phyloP scores from a whole-genome alignment of 176 grass and related monocot genomes.

The Zea luxurians region DNA sequence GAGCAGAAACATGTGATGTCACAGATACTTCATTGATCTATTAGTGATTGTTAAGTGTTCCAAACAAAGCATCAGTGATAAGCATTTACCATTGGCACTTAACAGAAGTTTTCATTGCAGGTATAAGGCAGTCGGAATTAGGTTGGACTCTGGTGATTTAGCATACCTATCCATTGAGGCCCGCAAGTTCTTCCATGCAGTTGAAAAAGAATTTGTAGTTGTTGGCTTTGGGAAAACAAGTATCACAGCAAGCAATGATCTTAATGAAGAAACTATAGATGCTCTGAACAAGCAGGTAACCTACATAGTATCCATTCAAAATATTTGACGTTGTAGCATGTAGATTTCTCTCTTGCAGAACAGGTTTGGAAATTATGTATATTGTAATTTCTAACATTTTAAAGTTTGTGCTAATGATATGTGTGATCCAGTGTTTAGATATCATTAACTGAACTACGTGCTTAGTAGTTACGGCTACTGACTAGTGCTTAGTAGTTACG shows the following conservation, averaged over 20 bases:
- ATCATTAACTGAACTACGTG: not conserved
- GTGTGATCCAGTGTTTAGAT: not conserved
- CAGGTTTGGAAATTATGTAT: not conserved
- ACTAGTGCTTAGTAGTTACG: not conserved
- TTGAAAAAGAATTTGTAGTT: constrained; percentile 82
- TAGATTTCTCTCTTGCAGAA: constrained; percentile 7
- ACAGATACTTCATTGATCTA: not conserved
- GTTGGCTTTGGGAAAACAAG: constrained; percentile 65
- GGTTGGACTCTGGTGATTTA: constrained; percentile 95
- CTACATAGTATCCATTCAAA: not conserved
- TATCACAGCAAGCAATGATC: constrained; percentile 93
- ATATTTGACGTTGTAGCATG: not conserved
- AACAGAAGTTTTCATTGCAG: constrained; percentile 37
- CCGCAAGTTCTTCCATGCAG: constrained; percentile 68
- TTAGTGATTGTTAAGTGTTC: constrained; percentile 15
- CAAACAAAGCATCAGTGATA: not conserved
- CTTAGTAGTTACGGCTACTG: not conserved
- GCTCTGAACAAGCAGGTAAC: constrained; percentile 97
- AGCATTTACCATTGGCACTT: not conserved
- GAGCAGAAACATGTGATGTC: not conserved
- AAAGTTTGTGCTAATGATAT: not conserved
- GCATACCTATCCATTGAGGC: constrained; percentile 74
- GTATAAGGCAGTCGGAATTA: constrained; percentile 87
- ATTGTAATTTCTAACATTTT: not conserved
- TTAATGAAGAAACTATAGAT: constrained; percentile 99